These are phyloP conservation scores for Chrysosporium queenslandicum DNA, from an alignment of 2,329 filamentous ascomycete genomes.

Conservation along the genomic window DNA sequence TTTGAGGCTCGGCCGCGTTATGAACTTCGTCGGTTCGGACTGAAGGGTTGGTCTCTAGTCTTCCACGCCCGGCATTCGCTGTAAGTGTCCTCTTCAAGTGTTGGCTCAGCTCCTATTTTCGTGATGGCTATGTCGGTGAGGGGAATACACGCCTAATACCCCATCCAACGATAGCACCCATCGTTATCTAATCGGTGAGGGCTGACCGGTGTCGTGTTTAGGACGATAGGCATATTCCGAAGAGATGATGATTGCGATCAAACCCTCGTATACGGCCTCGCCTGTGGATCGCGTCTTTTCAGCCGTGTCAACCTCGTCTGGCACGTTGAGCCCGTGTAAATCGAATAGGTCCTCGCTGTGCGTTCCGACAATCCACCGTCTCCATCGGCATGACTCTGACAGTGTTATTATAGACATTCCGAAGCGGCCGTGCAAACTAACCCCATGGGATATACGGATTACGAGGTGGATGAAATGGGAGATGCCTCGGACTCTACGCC, in stretches of 20 bases:
- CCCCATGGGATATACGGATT: not conserved
- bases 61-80: not conserved
- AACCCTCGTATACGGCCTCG: constrained; percentile 4
- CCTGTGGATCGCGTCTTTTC: constrained; percentile 5
- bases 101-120: not conserved
- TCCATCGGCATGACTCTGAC: not conserved
- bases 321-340: constrained; percentile 1
- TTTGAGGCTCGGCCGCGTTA: not conserved
- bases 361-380: not conserved
- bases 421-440: not conserved
- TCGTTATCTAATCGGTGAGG: not conserved
- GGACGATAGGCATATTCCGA: not conserved
- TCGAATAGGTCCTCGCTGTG: constrained; percentile 2
- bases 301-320: not conserved
- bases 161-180: not conserved
- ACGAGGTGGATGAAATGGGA: not conserved
- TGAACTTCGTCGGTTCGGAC: not conserved
- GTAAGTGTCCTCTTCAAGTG: not conserved
- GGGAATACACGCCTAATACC: too few species aligned
- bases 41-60: not conserved
- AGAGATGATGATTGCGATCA: constrained; percentile 12
- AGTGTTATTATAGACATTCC: not conserved
- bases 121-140: not conserved
- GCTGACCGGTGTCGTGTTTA: not conserved
- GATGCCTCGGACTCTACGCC: not conserved